A percentile compares a stretch with the other conserved stretches of the same genome.
These are phyloP conservation scores for Diaporthe ilicicola DNA, from an alignment of 2,329 filamentous ascomycete genomes.

Conservation along the genomic window DNA sequence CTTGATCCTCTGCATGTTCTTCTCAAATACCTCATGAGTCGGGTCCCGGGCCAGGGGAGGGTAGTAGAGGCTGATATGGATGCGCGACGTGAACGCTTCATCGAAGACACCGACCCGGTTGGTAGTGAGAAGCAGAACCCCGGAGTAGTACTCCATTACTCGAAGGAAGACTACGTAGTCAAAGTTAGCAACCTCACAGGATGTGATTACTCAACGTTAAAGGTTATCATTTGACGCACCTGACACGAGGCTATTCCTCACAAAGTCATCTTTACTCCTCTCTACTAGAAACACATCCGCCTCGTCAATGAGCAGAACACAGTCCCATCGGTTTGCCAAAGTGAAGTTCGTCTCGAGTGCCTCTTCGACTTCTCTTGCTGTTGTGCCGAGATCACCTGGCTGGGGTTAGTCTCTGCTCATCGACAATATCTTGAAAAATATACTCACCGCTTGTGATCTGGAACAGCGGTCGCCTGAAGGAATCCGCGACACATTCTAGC, in stretches of 20 bases:
- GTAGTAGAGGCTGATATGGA: constrained; percentile 59
- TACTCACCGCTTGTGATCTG: constrained; percentile 37
- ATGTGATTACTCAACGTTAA: no score
- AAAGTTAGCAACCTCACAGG: background rate
- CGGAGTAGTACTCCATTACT: constrained; percentile 51
- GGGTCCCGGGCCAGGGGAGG: constrained; percentile 49
- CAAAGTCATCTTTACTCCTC: constrained; percentile 3
- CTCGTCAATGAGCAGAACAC: constrained; percentile 35
- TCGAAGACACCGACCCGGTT: constrained; percentile 59
- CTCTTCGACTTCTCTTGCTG: constrained; percentile 41
- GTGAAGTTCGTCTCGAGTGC: constrained; percentile 38
- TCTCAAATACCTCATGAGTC: constrained; percentile 53
- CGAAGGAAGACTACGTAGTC: constrained; percentile 48
- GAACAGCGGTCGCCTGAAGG: constrained; percentile 34
- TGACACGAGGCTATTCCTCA: constrained; percentile 20
- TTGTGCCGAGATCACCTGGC: constrained; percentile 47
- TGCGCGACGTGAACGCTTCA: constrained; percentile 55
- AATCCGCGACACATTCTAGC: constrained; percentile 38
- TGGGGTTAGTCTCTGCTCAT: no score
- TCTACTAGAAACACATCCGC: constrained; percentile 23
- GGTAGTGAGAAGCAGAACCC: constrained; percentile 60
- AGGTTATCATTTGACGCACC: no score
- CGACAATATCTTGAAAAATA: no score
- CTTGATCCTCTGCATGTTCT: constrained; percentile 46
- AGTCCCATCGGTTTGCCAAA: constrained; percentile 36